A percentile compares a stretch with the other conserved stretches of the same genome.
phyloP scores from a whole-genome alignment of 2,329 filamentous ascomycete species.

The Leptographium galeiforme region DNA sequence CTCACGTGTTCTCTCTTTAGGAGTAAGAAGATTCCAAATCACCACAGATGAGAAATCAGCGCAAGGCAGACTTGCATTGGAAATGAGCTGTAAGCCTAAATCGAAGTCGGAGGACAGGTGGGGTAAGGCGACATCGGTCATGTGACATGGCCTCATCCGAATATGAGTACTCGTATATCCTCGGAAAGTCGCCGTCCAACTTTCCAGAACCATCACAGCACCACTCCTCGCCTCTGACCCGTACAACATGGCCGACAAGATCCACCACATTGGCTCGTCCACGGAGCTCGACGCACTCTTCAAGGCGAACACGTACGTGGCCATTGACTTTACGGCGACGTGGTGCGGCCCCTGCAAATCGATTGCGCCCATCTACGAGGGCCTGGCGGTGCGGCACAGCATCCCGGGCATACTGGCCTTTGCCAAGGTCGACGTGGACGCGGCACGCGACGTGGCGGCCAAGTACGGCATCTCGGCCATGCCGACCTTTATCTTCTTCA shows the following conservation, averaged over 20 bases:
- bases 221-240: no score
- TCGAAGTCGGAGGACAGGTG: no score
- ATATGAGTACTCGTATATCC: no score
- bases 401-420: conserved; percentile 33
- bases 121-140: no score
- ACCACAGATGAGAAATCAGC: no score
- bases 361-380: conserved; percentile 39
- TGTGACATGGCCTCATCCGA: no score
- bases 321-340: conserved; percentile 42
- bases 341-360: conserved; percentile 48
- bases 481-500: conserved; percentile 49
- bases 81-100: no score
- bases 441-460: conserved; percentile 32
- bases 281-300: conserved; percentile 36
- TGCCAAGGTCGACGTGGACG: conserved; percentile 46
- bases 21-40: no score
- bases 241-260: conserved; percentile 1
- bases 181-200: no score
- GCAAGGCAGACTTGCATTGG: no score
- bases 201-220: no score
- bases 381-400: conserved; percentile 27
- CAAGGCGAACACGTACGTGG: conserved; percentile 33
- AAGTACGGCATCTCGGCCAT: conserved; percentile 39
- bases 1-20: no score
- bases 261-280: conserved; percentile 27